These are phyloP conservation scores for Cudoniella acicularis DNA, from an alignment of 495 filamentous ascomycete species.

Conservation along the genomic window DNA sequence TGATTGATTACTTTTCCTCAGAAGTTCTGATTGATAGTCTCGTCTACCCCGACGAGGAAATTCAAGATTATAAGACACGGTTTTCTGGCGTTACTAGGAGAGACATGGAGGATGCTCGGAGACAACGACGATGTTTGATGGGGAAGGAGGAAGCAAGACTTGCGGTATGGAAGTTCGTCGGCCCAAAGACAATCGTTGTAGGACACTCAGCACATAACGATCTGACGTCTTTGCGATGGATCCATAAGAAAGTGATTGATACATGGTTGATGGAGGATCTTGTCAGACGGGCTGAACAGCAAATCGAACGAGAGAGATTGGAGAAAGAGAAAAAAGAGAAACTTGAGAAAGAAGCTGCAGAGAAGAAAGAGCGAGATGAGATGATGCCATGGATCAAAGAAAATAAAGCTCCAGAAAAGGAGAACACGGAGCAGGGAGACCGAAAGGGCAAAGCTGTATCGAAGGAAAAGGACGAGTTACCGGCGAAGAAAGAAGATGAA, in stretches of 20 bases:
- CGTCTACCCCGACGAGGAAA: slow-evolving; percentile 34
- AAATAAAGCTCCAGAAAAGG: background rate
- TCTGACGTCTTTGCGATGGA: slow-evolving; percentile 21
- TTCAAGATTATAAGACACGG: slow-evolving; percentile 37
- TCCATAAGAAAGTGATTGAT: slow-evolving; percentile 7
- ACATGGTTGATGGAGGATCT: slow-evolving; percentile 2
- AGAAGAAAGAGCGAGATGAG: background rate
- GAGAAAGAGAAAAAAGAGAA: background rate
- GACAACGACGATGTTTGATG: slow-evolving; percentile 15
- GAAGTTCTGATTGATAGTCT: slow-evolving; percentile 39
- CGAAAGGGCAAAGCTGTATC: too few species aligned
- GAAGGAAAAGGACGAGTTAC: too few species aligned
- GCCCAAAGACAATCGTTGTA: slow-evolving; percentile 34
- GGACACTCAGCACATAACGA: slow-evolving; percentile 28
- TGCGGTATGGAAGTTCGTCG: slow-evolving; percentile 34
- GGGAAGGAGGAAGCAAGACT: slow-evolving; percentile 32
- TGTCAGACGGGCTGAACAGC: too few species aligned
- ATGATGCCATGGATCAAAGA: background rate
- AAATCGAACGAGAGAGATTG: background rate
- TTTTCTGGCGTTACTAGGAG: slow-evolving; percentile 34
- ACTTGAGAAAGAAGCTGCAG: background rate
- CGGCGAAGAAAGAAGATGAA: background rate
- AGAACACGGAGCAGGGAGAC: too few species aligned
- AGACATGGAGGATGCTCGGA: slow-evolving; percentile 25
- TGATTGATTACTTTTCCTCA: slow-evolving; percentile 42